A percentile compares a stretch with the other conserved stretches of the same genome.
These are phyloP conservation scores for Phytomonas serpens DNA, from an alignment of 208 protist genomes.

Conservation along the genomic window DNA sequence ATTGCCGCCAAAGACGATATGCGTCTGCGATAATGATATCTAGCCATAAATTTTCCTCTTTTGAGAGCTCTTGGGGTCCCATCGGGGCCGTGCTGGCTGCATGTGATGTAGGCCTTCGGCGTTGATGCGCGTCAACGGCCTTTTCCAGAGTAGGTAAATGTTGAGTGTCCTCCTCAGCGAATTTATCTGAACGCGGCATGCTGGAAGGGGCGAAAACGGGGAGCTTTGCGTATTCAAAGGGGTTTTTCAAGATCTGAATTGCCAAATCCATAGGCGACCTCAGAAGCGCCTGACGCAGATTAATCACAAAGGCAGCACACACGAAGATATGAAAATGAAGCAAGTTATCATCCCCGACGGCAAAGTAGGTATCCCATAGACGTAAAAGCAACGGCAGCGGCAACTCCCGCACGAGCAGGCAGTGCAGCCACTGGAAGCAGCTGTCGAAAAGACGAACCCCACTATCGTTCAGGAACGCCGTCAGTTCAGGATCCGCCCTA, in stretches of 20 bases:
- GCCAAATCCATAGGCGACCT: slow-evolving; percentile 22
- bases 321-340: slow-evolving; percentile 81
- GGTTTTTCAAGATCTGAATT: slow-evolving; percentile 28
- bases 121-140: background rate
- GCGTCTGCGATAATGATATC: slow-evolving; percentile 45
- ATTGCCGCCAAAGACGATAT: slow-evolving; percentile 42
- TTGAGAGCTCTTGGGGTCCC: background rate
- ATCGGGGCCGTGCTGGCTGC: background rate
- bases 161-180: background rate
- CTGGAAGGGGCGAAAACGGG: slow-evolving; percentile 7
- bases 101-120: background rate
- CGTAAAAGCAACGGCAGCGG: slow-evolving; percentile 60
- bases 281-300: slow-evolving; percentile 20
- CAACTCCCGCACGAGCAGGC: slow-evolving; percentile 86
- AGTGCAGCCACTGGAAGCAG: slow-evolving; percentile 91
- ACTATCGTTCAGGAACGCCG: slow-evolving; percentile 18
- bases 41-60: slow-evolving; percentile 34
- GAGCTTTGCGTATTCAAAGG: slow-evolving; percentile 10
- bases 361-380: slow-evolving; percentile 90
- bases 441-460: slow-evolving; percentile 62
- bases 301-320: slow-evolving; percentile 70
- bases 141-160: background rate
- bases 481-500: slow-evolving; percentile 9
- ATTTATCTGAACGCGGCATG: background rate
- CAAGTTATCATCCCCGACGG: slow-evolving; percentile 41